Base-by-base conservation (phyloP, 2,329 filamentous ascomycete species). In the Phialocephala sp. region DNA sequence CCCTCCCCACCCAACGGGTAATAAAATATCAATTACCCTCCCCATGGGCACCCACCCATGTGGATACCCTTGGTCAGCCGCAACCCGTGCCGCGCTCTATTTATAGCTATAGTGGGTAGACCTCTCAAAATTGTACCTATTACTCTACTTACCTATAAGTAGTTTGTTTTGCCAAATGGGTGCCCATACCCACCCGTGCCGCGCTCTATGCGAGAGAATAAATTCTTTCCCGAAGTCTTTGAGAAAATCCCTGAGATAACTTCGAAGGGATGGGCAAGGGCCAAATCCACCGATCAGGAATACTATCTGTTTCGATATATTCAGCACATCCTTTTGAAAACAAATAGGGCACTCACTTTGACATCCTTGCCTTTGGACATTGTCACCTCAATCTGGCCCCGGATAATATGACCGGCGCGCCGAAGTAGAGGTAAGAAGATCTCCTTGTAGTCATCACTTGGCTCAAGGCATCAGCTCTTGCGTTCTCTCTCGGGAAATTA, bases 221-320 rank as follows among this genome's bases (percentile, higher is more conserved):
- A 24, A 36, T 11, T 47, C 37, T 1, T 24, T 47, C 4, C 1
- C 24, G 60, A 37, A 47, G 1, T 62, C 8, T 24, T 18, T 9
- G 22, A 71, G 65, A 39, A 52, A 69, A 11, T 56, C 20, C 39
- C 37, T 54, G 0, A 72, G 59, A 20, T 65, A 67, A 15, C 55
- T 63, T 18, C 59, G 41, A 8, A 73, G 35, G 2, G 70, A 70
- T 24, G 71, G 72, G 9, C 68, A 65, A 1, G 50, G 66, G 3
- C 65, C 69, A 64, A 73, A 73, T 1, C 68, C 71, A 35, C 72
- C 71, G 18, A 72, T 65, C 11, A 73, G 63, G 24, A 70, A 71
- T 1, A 72, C 68, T 66, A 70, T 72, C 71, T 72, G 22, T 22
- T 45, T 36, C 35, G 8, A 15, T 15, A 56, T 32, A 12, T 2